Conservation (phyloP, 2,329 filamentous ascomycete genomes). For the Botrytis fabae region DNA sequence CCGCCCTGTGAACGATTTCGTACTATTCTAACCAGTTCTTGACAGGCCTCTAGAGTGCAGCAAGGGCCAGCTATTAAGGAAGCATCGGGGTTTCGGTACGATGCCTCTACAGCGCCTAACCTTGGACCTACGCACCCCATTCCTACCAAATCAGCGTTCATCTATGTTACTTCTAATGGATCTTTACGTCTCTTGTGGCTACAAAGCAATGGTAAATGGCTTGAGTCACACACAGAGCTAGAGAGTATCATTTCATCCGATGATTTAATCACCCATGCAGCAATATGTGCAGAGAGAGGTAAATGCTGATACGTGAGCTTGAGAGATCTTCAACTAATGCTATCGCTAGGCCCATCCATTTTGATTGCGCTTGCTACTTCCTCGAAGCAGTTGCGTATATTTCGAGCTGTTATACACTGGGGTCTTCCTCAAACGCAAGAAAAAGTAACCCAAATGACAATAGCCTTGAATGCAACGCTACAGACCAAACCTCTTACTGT, state of each 20-base stretch:
- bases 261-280: constrained; percentile 77
- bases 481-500: constrained; percentile 57
- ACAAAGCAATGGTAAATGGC: constrained; percentile 69
- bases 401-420: constrained; percentile 76
- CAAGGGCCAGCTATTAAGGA: constrained; percentile 65
- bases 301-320: constrained; percentile 32
- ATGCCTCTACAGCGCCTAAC: constrained; percentile 63
- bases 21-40: constrained; percentile 1
- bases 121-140: constrained; percentile 73
- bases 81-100: constrained; percentile 64
- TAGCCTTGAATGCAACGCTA: constrained; percentile 53
- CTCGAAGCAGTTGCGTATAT: constrained; percentile 70
- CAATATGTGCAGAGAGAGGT: constrained; percentile 75
- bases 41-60: constrained; percentile 44
- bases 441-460: constrained; percentile 51
- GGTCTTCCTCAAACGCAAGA: constrained; percentile 58
- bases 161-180: constrained; percentile 75
- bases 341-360: constrained; percentile 47
- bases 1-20: neutral
- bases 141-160: constrained; percentile 67
- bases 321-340: constrained; percentile 23
- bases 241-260: constrained; percentile 71
- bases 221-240: constrained; percentile 71
- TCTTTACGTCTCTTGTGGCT: constrained; percentile 75
- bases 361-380: constrained; percentile 68